Evolutionary conservation across 75 land plant genomes (phyloP), one percentile per base, ranked within the genome.

Genomic region (Picea glauca): DNA sequence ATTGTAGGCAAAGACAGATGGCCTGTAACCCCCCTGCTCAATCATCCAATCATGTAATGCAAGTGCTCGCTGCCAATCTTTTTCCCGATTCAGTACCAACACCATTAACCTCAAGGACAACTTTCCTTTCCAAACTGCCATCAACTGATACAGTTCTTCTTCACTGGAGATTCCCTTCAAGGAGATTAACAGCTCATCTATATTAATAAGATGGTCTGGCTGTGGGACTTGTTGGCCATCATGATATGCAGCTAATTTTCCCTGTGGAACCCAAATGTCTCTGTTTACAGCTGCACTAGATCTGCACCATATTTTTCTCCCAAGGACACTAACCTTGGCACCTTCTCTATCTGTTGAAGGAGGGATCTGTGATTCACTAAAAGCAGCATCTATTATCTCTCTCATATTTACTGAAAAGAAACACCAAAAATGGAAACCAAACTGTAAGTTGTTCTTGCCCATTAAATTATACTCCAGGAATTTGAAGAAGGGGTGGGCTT

Each of bases 41-140:
- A 87, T 72, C 86, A 98, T 91, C 99, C 99, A 98, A 73, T 98
- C 99, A 64, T 95, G 94, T n/a, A 98, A 86, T n/a, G 99, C 99
- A 11, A 98, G 87, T 50, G 98, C 86, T 21, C 98, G 83, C 60
- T 88, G 90, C 93, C 92, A 93, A 58, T 95, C 96, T 40, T 79
- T 63, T 79, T 91, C 91, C 58, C 83, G 84, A 60, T 93, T 88
- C 38, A 98, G 88, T 31, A 97, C 64, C 58, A 91, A 83, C 56
- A 89, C 84, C 99, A 98, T 93, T 88, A 95, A 85, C 31, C 90
- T 87, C 58, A 82, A 87, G 23, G 99, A 95, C 62, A 94, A 85
- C 78, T 80, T 86, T 21, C 90, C 88, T 78, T 80, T 86, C 85
- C 80, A 83, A 78, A 60, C 78, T 68, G 18, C 38, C 90, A 95